A percentile compares a stretch with the other conserved stretches of the same genome.
Conservation (phyloP, 345 rosid genomes). For the Eutrema heterophyllum region DNA sequence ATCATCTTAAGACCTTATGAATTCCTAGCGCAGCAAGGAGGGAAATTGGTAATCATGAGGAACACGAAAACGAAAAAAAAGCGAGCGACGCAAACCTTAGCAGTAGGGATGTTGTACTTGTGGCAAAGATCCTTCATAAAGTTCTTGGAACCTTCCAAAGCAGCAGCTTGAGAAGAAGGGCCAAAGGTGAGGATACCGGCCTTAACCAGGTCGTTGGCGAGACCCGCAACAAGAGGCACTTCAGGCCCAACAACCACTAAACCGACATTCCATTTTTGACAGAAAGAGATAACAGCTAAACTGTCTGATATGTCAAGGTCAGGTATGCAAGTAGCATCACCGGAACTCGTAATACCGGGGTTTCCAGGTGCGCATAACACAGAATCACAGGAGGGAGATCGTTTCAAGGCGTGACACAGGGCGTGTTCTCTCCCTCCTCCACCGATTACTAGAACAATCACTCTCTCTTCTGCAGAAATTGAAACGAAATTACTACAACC, state of each 20-base stretch:
- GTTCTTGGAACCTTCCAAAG: conserved; percentile 93
- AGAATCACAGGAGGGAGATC: conserved; percentile 63
- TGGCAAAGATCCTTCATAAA: conserved; percentile 89
- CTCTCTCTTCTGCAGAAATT: conserved; percentile 48
- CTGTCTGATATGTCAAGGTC: conserved; percentile 66
- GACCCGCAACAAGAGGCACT: conserved; percentile 91
- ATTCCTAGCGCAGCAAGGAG: background rate
- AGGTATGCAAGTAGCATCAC: conserved; percentile 74
- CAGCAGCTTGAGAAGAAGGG: conserved; percentile 94
- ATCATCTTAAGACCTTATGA: background rate
- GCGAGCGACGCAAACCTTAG: conserved; percentile 52
- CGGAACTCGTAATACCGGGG: conserved; percentile 76
- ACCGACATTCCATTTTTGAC: conserved; percentile 54
- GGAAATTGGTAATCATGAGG: background rate
- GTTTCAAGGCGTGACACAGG: conserved; percentile 74
- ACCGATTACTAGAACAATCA: conserved; percentile 80
- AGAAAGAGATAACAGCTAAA: conserved; percentile 65
- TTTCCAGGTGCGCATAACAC: conserved; percentile 95
- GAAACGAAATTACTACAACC: background rate
- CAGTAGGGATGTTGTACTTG: conserved; percentile 88
- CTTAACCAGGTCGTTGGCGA: conserved; percentile 62
- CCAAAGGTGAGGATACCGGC: conserved; percentile 84
- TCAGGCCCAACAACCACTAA: conserved; percentile 93
- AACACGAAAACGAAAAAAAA: background rate
- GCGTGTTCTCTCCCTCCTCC: conserved; percentile 99